Percentiles rank a stretch among this genome's conserved stretches.
These are phyloP conservation scores for Plenodomus lindquistii DNA, from an alignment of 2,329 filamentous ascomycete species.

Conservation along the genomic window DNA sequence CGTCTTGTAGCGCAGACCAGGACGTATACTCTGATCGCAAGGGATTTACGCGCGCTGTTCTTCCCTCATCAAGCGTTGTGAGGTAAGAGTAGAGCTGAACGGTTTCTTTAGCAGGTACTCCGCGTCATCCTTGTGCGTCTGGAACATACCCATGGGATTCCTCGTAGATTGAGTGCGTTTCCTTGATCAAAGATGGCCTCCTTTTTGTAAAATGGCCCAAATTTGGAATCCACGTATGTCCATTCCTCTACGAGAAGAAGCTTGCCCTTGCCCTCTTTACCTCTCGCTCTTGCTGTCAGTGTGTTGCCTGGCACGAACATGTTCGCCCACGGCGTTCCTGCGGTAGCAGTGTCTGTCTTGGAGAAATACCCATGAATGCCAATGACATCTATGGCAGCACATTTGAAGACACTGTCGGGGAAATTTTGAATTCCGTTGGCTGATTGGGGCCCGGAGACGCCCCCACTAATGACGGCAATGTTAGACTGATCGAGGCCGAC, in stretches of 20 bases:
- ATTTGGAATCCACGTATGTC: conserved; percentile 31
- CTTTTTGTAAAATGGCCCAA: conserved; percentile 35
- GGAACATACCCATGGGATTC: conserved; percentile 41
- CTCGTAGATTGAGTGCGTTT: conserved; percentile 39
- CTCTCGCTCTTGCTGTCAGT: conserved; percentile 30
- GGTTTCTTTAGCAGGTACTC: conserved; percentile 1
- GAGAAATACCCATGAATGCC: conserved; percentile 40
- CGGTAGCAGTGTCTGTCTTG: conserved; percentile 24
- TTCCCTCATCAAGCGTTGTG: conserved; percentile 30
- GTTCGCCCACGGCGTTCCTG: conserved; percentile 40
- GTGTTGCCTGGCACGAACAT: conserved; percentile 41
- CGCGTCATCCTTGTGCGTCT: neutral
- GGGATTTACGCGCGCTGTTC: conserved; percentile 24
- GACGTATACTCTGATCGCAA: conserved; percentile 23
- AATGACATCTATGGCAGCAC: conserved; percentile 39
- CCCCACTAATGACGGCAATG: conserved; percentile 43
- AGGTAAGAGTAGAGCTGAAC: conserved; percentile 36
- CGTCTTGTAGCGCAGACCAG: conserved; percentile 26
- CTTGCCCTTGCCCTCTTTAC: conserved; percentile 29
- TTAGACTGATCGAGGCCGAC: conserved; percentile 29
- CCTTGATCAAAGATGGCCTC: conserved; percentile 41
- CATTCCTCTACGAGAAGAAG: conserved; percentile 42
- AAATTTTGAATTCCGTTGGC: conserved; percentile 33
- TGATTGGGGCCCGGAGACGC: conserved; percentile 36
- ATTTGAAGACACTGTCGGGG: conserved; percentile 38